Evolutionary conservation across 2,329 filamentous ascomycete species (phyloP).

Genomic region (Fusarium sp.): DNA sequence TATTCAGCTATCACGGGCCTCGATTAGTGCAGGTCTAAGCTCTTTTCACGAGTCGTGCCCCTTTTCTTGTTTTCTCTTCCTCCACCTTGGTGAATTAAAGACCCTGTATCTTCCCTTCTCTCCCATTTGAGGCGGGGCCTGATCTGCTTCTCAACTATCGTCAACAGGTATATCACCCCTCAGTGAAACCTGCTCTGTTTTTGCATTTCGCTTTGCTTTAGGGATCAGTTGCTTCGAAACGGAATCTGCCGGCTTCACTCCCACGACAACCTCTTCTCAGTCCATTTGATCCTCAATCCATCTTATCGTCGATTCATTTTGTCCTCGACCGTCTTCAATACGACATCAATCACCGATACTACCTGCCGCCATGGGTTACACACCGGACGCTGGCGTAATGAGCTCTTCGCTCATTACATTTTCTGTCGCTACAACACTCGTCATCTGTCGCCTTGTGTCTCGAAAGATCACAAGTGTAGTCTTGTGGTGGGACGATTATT

Average conservation of each 20-base stretch:
- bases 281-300: background rate
- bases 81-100: background rate
- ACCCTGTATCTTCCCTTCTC: background rate
- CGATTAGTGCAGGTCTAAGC: constrained; percentile 1
- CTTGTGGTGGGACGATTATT: constrained; percentile 31
- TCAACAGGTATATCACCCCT: background rate
- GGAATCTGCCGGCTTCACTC: background rate
- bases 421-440: constrained; percentile 12
- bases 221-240: background rate
- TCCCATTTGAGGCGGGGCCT: background rate
- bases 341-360: background rate
- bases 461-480: constrained; percentile 23
- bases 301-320: background rate
- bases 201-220: background rate
- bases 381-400: constrained; percentile 28
- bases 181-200: background rate
- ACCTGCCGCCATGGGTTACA: background rate
- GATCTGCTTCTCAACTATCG: background rate
- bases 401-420: constrained; percentile 23
- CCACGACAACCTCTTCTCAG: background rate
- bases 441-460: constrained; percentile 22
- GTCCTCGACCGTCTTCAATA: background rate
- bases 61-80: background rate
- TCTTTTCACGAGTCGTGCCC: background rate
- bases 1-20: background rate